Evolutionary conservation across 108 stramenopile genomes (phyloP), one percentile per base, ranked within the genome.

Genomic region (Cyclotella distinguenda): DNA sequence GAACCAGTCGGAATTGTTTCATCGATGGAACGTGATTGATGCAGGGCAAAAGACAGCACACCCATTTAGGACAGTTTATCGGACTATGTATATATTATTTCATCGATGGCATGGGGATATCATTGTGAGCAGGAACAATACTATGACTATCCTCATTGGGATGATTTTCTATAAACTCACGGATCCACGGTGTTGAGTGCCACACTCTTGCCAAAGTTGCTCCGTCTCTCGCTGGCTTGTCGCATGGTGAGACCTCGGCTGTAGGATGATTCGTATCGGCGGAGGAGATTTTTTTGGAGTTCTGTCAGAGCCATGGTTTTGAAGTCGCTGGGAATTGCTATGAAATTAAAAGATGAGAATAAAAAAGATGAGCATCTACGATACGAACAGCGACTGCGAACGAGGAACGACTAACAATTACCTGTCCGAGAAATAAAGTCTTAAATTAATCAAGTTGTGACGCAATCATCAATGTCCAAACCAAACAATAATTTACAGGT

Each of bases 21-120:
- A 91, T 91, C 27, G 83, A 83, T 5, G 85, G 85, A 39, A 89
- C 64, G 53, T 81, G 75, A 30, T 87, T 87, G 49, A 94, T 91
- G 69, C 93, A 94, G 5, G 93, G 93, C 16, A 94, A 46, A 25
- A 94, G 67, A 56, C 79, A 76, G 59, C 93, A 94, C 4, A 86
- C 69, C 90, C 89, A 91, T 25, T 82, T 79, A 0, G 93, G 93
- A 54, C 89, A 91, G 42, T 91, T 77, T 32, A 89, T 62, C 4
- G 93, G 93, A 15, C 58, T 59, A 36, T 9, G 10, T 50, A 18
- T 46, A 18, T 46, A 15, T 4, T 5, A 46, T 18, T 5, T 15
- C 16, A 9, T n/a, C 19, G 13, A 38, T 12, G 12, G 38, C 10
- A 12, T 38, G 12, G 38, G 12, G 38, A 38, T 10, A 10, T 38